Evolutionary conservation across 371 early-diverging fungal genomes (phyloP).

Genomic region (Mucor sp.): DNA sequence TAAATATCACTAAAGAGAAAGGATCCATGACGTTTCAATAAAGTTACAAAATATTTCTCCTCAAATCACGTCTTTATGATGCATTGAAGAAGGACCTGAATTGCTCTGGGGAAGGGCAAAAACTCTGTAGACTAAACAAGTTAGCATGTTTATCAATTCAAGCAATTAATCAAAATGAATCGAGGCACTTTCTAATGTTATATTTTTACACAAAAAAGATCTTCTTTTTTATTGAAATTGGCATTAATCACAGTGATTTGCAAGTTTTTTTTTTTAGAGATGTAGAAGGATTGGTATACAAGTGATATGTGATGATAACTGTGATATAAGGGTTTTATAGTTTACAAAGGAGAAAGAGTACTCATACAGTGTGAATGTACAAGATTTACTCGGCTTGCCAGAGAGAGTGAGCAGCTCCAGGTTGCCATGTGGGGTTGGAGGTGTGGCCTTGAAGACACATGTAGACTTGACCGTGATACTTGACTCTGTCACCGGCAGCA

Average conservation of each 20-base stretch:
- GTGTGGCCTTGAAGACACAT: constrained; percentile 58
- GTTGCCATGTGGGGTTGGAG: constrained; percentile 62
- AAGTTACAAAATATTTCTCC: neutral
- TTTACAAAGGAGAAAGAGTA: neutral
- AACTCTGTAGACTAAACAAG: no score
- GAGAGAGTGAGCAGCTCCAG: constrained; percentile 55
- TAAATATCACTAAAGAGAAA: neutral
- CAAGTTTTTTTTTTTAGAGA: neutral
- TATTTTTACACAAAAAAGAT: neutral
- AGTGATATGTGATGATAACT: neutral
- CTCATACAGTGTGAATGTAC: neutral
- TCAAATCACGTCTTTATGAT: neutral
- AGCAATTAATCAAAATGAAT: no score
- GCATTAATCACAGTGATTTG: neutral
- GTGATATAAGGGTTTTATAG: neutral
- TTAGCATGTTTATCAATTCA: no score
- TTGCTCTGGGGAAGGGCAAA: no score
- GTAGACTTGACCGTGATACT: constrained; percentile 53
- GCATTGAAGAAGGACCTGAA: neutral
- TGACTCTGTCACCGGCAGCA: constrained; percentile 57
- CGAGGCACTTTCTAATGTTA: neutral
- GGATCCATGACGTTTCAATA: neutral
- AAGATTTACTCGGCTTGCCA: constrained; percentile 51
- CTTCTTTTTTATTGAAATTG: neutral
- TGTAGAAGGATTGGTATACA: neutral